Evolutionary conservation across 139 green algal species (phyloP), one percentile per base, ranked within the genome.

Genomic region (Chlorella sp.): DNA sequence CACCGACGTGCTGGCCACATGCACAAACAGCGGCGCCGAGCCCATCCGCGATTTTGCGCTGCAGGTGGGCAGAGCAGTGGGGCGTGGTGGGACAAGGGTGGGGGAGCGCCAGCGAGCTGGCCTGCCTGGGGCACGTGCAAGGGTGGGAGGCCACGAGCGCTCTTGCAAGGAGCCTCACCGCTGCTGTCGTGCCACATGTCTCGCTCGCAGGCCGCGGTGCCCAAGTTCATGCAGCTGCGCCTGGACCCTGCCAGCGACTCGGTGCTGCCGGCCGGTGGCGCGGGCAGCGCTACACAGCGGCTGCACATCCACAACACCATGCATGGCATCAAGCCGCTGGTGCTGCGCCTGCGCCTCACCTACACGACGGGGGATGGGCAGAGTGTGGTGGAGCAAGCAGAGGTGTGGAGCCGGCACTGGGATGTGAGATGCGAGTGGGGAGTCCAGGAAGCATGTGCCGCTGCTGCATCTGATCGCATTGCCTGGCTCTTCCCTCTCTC

Each of bases 141-240:
- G n/a, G n/a, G n/a, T n/a, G n/a, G n/a, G n/a, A n/a, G n/a, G n/a
- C n/a, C n/a, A n/a, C n/a, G n/a, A n/a, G n/a, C n/a, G n/a, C n/a
- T n/a, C n/a, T n/a, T n/a, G n/a, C n/a, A n/a, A n/a, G n/a, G n/a
- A n/a, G n/a, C n/a, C n/a, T n/a, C n/a, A n/a, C n/a, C n/a, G n/a
- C 17, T 55, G 17, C 46, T 55, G 17, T 55, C 46, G 4, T 61
- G 42, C 12, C 7, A 7, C 25, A 35, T 35, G 19, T 75, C 35
- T 25, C 40, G 8, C 60, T 2, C 88, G 66, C 87, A 93, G 90
- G 95, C 91, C 2, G 95, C 95, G 5, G 95, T 98, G 55, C 95
- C 95, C 71, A 98, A 98, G 83, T 90, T 91, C 65, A 91, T 95
- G 87, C 81, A 92, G 72, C 79, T 97, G 21, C 77, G 77, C 73